Evolutionary conservation across 2,329 filamentous ascomycete species (phyloP).

Genomic region (Exserohilum rostratum): DNA sequence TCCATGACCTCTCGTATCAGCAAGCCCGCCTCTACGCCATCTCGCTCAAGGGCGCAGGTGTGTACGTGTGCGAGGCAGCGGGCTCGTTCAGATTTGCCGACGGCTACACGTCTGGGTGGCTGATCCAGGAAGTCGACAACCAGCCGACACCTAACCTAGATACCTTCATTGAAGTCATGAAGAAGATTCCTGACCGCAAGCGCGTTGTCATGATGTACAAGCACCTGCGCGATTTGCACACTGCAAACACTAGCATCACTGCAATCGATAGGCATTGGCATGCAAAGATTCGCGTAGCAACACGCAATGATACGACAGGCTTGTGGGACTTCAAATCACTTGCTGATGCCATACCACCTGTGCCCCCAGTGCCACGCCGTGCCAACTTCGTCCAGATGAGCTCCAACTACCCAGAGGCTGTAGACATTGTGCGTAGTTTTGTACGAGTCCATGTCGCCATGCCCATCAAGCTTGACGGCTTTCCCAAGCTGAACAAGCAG

Average conservation of each 20-base stretch:
- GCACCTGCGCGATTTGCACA: constrained; percentile 92
- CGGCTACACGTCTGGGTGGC: constrained; percentile 87
- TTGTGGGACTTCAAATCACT: constrained; percentile 94
- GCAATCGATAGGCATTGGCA: constrained; percentile 96
- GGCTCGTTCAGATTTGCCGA: constrained; percentile 93
- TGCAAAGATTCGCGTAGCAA: constrained; percentile 88
- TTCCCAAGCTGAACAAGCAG: constrained; percentile 90
- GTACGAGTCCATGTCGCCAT: constrained; percentile 91
- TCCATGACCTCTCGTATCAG: constrained; percentile 96
- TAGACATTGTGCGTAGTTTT: constrained; percentile 91
- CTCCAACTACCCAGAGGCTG: constrained; percentile 85
- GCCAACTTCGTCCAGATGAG: constrained; percentile 93
- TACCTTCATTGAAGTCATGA: constrained; percentile 89
- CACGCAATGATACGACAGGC: constrained; percentile 86
- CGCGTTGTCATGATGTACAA: constrained; percentile 95
- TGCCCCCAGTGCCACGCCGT: constrained; percentile 72
- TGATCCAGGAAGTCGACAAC: constrained; percentile 90
- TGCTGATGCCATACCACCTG: constrained; percentile 77
- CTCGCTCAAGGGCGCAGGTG: constrained; percentile 74
- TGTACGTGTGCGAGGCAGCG: constrained; percentile 92
- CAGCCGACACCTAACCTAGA: constrained; percentile 87
- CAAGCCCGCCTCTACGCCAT: constrained; percentile 96
- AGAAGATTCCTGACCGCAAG: constrained; percentile 77
- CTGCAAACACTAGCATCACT: constrained; percentile 88
- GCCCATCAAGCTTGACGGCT: constrained; percentile 97